Evolutionary conservation across 805 yeast genomes (phyloP), one percentile per base, ranked within the genome.

Genomic region (Saccharomycopsis fodiens): DNA sequence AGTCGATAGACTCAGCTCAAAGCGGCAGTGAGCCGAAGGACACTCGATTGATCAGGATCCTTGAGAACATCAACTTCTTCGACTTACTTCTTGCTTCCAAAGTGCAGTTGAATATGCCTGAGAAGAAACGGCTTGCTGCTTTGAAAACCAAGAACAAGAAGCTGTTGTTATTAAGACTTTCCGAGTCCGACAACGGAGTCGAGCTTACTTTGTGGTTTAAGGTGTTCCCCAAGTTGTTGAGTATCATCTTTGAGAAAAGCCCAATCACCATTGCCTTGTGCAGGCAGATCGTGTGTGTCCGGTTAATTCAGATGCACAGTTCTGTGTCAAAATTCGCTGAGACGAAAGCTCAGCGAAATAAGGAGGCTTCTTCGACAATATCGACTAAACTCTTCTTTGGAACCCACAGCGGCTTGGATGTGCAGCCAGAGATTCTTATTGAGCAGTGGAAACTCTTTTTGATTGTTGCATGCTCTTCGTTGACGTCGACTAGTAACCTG

Each of bases 121-220:
- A 94, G 61, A 70, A 82, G 39, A 74, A 78, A 16, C 66, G 97
- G 32, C 64, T 89, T 13, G 57, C 78, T 1, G 83, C 83, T 54
- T 63, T 93, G 30, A 76, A 69, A 51, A 61, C 61, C 43, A 75
- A 64, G 54, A 74, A 73, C 47, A 74, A 80, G 53, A 79, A 76
- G 50, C 85, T 83, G 21, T 72, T 86, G 2, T 63, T 94, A n/a
- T 68, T 84, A 0, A 73, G 79, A 41, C 66, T 93, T 4, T 96
- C 96, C 0, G 96, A 86, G 53, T 84, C 95, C 1, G 95, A 84
- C 48, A 85, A 89, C 57, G 97, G 97, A 1, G 89, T 93, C 7
- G 98, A 93, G 64, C 80, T 95, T 1, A 95, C 97, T 0, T 66
- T 93, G n/a, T 93, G 98, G 98, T 82, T 91, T 56, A 74, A 95